A percentile compares a stretch with the other conserved stretches of the same genome.
These are phyloP conservation scores for Annona cherimola DNA, from an alignment of 164 flowering plant genomes.

Conservation along the genomic window DNA sequence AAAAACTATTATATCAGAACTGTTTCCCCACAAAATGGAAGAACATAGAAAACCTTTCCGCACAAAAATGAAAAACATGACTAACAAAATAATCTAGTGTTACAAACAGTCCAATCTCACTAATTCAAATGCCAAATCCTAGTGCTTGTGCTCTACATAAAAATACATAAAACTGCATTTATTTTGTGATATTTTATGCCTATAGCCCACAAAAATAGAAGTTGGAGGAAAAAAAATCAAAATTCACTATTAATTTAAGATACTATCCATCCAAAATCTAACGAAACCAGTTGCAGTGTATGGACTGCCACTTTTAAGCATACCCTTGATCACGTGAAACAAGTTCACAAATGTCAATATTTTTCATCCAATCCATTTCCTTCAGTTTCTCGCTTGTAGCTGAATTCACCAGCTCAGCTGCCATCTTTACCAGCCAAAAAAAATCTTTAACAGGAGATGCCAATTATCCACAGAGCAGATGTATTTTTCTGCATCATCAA, in stretches of 20 bases:
- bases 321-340: conserved; percentile 77
- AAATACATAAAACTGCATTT: background rate
- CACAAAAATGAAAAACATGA: no score
- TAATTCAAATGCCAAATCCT: background rate
- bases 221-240: no score
- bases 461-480: background rate
- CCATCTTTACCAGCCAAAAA: conserved; percentile 37
- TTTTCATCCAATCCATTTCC: conserved; percentile 84
- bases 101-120: background rate
- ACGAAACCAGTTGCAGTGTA: no score
- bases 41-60: no score
- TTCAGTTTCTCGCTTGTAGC: conserved; percentile 82
- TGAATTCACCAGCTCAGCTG: conserved; percentile 70
- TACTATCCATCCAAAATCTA: no score
- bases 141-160: background rate
- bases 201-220: no score
- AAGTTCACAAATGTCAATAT: conserved; percentile 83
- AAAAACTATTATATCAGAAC: background rate
- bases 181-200: background rate
- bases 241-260: no score
- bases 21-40: background rate
- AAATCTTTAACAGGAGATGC: background rate
- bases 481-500: background rate
- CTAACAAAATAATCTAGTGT: no score
- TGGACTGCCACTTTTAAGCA: background rate